These are phyloP conservation scores for Verticillium albo-atrum DNA, from an alignment of 2,329 filamentous ascomycete genomes.

Conservation along the genomic window DNA sequence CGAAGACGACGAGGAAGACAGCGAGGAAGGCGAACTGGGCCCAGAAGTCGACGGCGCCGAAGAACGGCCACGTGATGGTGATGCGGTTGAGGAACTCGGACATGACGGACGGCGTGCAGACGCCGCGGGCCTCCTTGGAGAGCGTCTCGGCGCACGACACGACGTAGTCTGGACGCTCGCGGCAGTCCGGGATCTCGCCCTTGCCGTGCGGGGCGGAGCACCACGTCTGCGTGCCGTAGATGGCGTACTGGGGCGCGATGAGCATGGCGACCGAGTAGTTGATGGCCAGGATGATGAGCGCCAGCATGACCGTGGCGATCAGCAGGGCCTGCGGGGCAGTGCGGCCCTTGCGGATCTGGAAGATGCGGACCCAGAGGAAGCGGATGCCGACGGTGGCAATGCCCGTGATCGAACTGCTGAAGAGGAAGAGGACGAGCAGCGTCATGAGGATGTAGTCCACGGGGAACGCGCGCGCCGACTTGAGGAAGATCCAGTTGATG, in stretches of 20 bases:
- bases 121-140: slow-evolving; percentile 64
- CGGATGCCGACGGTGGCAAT: slow-evolving; percentile 86
- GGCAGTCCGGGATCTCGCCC: slow-evolving; percentile 71
- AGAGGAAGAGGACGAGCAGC: slow-evolving; percentile 79
- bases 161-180: slow-evolving; percentile 64
- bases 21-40: slow-evolving; percentile 88
- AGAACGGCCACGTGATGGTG: slow-evolving; percentile 91
- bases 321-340: slow-evolving; percentile 90
- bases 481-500: slow-evolving; percentile 82
- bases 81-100: slow-evolving; percentile 92
- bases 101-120: slow-evolving; percentile 88
- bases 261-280: slow-evolving; percentile 93
- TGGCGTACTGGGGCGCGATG: slow-evolving; percentile 92
- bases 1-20: slow-evolving; percentile 76
- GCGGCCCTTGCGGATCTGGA: slow-evolving; percentile 82
- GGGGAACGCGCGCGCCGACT: slow-evolving; percentile 79
- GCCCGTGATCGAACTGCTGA: slow-evolving; percentile 81
- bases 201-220: slow-evolving; percentile 67
- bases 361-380: slow-evolving; percentile 92
- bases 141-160: slow-evolving; percentile 77
- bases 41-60: slow-evolving; percentile 92
- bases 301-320: slow-evolving; percentile 85
- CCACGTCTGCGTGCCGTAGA: slow-evolving; percentile 90
- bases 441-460: slow-evolving; percentile 90
- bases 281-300: slow-evolving; percentile 81